Evolutionary conservation across 768 basidiomycete genomes (phyloP).

Genomic region (Tulasnella sp.): DNA sequence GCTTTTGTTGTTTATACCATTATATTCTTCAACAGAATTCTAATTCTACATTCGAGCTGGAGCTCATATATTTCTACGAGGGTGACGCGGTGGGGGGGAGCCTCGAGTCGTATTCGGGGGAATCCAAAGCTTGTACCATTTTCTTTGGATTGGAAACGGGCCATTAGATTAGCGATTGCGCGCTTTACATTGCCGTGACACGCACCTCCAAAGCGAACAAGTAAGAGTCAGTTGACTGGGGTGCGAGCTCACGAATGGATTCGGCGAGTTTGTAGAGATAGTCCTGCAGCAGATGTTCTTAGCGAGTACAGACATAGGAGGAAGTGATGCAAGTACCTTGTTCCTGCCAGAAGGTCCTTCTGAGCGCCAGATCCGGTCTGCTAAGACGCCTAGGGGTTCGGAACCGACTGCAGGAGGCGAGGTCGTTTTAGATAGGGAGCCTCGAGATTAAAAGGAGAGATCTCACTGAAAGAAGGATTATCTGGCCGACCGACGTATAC

Average conservation of each 20-base stretch:
- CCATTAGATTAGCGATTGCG: background rate
- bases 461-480: background rate
- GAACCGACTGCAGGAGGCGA: slow-evolving; percentile 90
- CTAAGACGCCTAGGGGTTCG: slow-evolving; percentile 63
- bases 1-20: slow-evolving; percentile 7
- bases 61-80: background rate
- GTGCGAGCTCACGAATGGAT: slow-evolving; percentile 65
- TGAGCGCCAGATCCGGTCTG: slow-evolving; percentile 60
- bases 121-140: background rate
- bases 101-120: background rate
- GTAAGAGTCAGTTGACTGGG: slow-evolving; percentile 67
- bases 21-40: slow-evolving; percentile 11
- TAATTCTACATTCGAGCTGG: background rate
- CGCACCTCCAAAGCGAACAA: slow-evolving; percentile 65
- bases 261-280: slow-evolving; percentile 74
- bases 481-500: slow-evolving; percentile 64
- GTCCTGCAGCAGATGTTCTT: slow-evolving; percentile 45
- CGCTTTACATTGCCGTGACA: background rate
- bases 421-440: slow-evolving; percentile 41
- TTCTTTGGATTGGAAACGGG: background rate
- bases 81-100: background rate
- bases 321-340: slow-evolving; percentile 45
- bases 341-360: slow-evolving; percentile 86
- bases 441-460: background rate
- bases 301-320: background rate